A percentile compares a stretch with the other conserved stretches of the same genome.
Conservation (phyloP, 768 basidiomycete species). For the Collybia sordida region DNA sequence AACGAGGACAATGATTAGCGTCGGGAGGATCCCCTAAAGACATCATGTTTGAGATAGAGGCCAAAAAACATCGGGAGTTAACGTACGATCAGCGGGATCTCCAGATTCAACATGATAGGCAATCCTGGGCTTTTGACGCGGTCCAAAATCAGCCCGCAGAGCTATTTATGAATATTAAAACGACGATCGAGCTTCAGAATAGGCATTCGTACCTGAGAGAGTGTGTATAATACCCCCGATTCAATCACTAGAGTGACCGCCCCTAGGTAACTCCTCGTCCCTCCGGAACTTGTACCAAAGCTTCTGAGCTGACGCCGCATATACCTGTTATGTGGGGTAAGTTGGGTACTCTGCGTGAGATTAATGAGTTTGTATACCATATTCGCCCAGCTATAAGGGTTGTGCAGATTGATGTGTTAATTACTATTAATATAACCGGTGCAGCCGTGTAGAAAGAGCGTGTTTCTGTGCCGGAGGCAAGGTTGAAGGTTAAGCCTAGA, state of each 20-base stretch:
- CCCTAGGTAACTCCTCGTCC: background rate
- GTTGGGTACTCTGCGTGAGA: background rate
- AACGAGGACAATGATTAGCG: conserved; percentile 4
- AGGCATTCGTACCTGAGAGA: background rate
- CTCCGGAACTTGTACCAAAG: background rate
- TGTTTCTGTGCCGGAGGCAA: background rate
- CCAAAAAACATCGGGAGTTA: background rate
- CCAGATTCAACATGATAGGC: conserved; percentile 2
- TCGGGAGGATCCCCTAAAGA: conserved; percentile 5
- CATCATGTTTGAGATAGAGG: background rate
- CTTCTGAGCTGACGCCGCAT: conserved; percentile 1
- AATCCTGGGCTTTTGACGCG: background rate
- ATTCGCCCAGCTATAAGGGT: conserved; percentile 2
- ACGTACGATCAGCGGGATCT: conserved; percentile 5
- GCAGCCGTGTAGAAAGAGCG: background rate
- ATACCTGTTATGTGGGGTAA: background rate
- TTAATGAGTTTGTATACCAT: background rate
- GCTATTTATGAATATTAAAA: background rate
- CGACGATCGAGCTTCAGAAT: no score
- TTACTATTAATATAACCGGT: background rate
- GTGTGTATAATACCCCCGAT: conserved; percentile 3
- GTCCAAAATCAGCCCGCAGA: background rate
- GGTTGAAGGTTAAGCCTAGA: background rate
- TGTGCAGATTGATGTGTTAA: conserved; percentile 6
- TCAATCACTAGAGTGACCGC: conserved; percentile 1